Evolutionary conservation across 2,329 filamentous ascomycete genomes (phyloP).

Genomic region (Trichoderma semiorbis): DNA sequence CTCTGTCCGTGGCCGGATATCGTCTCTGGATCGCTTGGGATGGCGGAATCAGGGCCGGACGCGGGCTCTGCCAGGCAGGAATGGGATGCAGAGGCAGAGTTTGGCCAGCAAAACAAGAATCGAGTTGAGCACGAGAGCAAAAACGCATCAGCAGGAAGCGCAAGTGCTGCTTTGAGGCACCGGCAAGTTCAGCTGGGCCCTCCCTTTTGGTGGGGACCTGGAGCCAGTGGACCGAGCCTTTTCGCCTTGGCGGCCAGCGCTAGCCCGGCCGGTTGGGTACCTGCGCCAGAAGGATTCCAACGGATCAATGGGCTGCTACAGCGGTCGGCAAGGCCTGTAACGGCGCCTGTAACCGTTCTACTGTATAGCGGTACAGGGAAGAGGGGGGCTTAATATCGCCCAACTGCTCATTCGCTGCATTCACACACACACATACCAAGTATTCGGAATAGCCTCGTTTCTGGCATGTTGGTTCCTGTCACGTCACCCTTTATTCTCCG

Average conservation of each 20-base stretch:
- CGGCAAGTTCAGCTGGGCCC: neutral
- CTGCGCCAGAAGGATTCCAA: neutral
- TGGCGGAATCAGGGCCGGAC: neutral
- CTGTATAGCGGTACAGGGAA: neutral
- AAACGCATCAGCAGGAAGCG: constrained; percentile 8
- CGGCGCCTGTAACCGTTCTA: neutral
- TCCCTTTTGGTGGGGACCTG: constrained; percentile 1
- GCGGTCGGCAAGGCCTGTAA: neutral
- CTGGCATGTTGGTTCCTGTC: neutral
- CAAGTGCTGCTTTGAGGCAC: neutral
- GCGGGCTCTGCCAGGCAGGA: constrained; percentile 1
- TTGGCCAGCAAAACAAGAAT: constrained; percentile 1
- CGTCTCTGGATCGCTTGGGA: neutral
- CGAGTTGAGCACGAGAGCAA: constrained; percentile 13
- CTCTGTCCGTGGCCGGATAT: neutral
- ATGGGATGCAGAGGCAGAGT: constrained; percentile 8
- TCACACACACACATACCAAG: neutral
- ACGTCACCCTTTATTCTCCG: neutral
- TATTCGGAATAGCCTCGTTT: neutral
- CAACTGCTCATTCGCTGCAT: neutral
- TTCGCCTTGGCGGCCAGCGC: constrained; percentile 3
- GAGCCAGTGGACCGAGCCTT: neutral
- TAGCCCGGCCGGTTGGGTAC: neutral
- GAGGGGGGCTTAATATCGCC: neutral
- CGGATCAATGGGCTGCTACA: neutral